These are phyloP conservation scores for Penicillium verrucosum DNA, from an alignment of 2,329 filamentous ascomycete species.

Conservation along the genomic window DNA sequence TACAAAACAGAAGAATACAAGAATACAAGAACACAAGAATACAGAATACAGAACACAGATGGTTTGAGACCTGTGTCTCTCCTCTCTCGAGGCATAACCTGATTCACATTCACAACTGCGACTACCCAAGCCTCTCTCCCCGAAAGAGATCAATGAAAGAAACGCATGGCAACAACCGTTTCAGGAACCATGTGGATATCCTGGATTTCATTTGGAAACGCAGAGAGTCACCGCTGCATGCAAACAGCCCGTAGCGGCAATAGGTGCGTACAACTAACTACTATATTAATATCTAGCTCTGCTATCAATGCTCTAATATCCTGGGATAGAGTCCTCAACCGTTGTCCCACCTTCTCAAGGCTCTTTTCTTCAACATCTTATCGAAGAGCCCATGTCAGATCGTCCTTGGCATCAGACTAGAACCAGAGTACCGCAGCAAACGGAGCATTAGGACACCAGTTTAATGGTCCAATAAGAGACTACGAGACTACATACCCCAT, in stretches of 20 bases:
- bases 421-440: constrained; percentile 16
- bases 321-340: background rate
- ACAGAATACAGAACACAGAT: background rate
- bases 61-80: constrained; percentile 19
- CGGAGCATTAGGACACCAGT: constrained; percentile 24
- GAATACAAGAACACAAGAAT: background rate
- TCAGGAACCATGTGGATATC: constrained; percentile 32
- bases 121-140: constrained; percentile 24
- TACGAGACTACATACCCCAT: background rate
- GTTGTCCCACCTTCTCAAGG: background rate
- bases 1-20: background rate
- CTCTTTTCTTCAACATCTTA: background rate
- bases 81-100: constrained; percentile 30
- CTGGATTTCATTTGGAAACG: constrained; percentile 16
- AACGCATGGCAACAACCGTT: constrained; percentile 25
- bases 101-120: constrained; percentile 32
- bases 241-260: constrained; percentile 29
- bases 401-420: constrained; percentile 14
- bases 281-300: background rate
- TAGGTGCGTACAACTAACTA: constrained; percentile 10
- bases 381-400: constrained; percentile 3
- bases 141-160: constrained; percentile 14
- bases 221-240: constrained; percentile 14
- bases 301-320: background rate
- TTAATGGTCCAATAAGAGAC: constrained; percentile 23